phyloP scores from a whole-genome alignment of 1,284 basidiomycete genomes.

The Ganoderma sinense region DNA sequence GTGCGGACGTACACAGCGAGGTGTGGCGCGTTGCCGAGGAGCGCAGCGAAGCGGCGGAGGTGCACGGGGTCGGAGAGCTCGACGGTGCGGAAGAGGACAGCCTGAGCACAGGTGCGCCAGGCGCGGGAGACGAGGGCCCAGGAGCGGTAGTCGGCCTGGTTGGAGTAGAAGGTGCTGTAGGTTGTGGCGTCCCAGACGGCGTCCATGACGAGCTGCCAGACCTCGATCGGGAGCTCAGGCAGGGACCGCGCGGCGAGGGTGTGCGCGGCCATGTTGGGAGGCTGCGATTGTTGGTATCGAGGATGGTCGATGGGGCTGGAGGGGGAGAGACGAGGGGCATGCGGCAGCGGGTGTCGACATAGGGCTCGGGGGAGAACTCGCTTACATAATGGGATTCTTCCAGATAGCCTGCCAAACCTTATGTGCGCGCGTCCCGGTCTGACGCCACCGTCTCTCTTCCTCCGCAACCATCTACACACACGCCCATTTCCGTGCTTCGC shows the following conservation, averaged over 20 bases:
- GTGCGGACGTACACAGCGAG: background rate
- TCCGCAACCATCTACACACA: no score
- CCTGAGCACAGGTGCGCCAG: background rate
- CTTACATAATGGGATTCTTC: no score
- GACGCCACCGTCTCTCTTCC: no score
- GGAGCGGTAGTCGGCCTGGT: conserved; percentile 3
- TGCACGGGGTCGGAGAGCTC: background rate
- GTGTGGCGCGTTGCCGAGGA: background rate
- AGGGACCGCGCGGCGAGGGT: background rate
- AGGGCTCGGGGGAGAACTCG: no score
- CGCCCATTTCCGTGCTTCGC: no score
- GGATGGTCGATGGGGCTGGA: background rate
- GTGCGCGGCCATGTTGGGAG: background rate
- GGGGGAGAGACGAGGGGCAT: background rate
- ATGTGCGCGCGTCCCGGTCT: no score
- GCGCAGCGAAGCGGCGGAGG: background rate
- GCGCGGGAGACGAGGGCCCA: conserved; percentile 1
- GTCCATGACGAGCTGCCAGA: conserved; percentile 4
- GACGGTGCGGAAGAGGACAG: conserved; percentile 1
- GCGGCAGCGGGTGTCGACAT: no score
- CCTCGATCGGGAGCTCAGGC: background rate
- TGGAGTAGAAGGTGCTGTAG: background rate
- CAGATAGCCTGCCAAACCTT: no score
- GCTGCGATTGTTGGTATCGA: background rate
- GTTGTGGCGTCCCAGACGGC: background rate